A percentile compares a stretch with the other conserved stretches of the same genome.
Evolutionary conservation across 805 yeast species (phyloP).

Genomic region (Candida stauntonica): DNA sequence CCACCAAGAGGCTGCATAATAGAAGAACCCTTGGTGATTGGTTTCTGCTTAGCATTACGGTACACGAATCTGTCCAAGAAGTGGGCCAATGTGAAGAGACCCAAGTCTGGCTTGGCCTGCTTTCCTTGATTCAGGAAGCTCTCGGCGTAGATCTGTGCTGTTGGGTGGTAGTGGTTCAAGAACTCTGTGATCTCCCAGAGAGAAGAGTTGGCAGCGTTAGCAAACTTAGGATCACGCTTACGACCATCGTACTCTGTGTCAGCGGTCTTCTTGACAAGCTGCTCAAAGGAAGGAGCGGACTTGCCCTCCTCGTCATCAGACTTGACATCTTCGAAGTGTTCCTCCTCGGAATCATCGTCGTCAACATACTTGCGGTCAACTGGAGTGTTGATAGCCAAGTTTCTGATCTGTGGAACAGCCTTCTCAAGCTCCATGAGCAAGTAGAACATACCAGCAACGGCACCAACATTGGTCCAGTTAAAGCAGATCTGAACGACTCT

Average conservation of each 20-base stretch:
- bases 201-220: conserved; percentile 78
- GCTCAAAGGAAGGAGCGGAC: no score
- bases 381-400: conserved; percentile 53
- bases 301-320: conserved; percentile 29
- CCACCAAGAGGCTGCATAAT: conserved; percentile 98
- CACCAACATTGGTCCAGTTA: conserved; percentile 86
- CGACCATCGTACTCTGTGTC: conserved; percentile 62
- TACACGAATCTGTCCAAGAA: conserved; percentile 95
- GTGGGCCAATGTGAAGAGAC: conserved; percentile 80
- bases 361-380: conserved; percentile 45
- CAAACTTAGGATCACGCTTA: conserved; percentile 87
- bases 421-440: conserved; percentile 67
- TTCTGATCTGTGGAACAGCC: conserved; percentile 59
- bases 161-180: conserved; percentile 84
- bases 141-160: conserved; percentile 76
- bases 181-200: conserved; percentile 84
- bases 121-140: conserved; percentile 44
- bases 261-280: no score
- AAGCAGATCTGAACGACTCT: conserved; percentile 81
- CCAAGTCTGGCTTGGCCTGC: conserved; percentile 79
- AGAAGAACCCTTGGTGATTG: conserved; percentile 74
- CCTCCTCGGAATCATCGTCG: conserved; percentile 39
- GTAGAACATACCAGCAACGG: conserved; percentile 77
- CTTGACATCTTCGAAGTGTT: conserved; percentile 30
- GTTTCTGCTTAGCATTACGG: conserved; percentile 81